Evolutionary conservation across 2,329 filamentous ascomycete genomes (phyloP).

Genomic region (Plenodomus tracheiphilus): DNA sequence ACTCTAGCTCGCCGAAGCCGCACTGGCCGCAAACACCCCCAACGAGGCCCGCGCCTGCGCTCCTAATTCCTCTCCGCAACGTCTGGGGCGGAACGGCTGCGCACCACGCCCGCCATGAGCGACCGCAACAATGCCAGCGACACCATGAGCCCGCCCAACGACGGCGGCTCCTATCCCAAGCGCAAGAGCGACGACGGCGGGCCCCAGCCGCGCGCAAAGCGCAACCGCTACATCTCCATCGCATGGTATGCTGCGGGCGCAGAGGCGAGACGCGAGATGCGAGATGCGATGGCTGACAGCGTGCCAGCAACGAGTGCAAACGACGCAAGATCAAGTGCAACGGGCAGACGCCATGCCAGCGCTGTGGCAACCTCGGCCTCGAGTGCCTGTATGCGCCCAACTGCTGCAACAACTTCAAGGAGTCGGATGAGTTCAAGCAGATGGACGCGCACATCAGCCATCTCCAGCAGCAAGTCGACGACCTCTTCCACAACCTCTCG

Average conservation of each 20-base stretch:
- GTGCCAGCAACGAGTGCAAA: slow-evolving; percentile 65
- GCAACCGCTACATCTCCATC: slow-evolving; percentile 69
- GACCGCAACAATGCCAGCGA: slow-evolving; percentile 32
- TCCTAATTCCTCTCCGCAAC: slow-evolving; percentile 2
- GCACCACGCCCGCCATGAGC: slow-evolving; percentile 12
- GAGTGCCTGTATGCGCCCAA: slow-evolving; percentile 69
- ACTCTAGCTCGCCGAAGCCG: slow-evolving; percentile 5
- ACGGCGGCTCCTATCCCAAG: slow-evolving; percentile 37
- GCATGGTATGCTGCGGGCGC: slow-evolving; percentile 56
- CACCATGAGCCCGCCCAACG: slow-evolving; percentile 39
- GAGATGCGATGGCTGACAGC: slow-evolving; percentile 12
- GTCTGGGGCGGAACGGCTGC: slow-evolving; percentile 12
- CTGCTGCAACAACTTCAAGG: slow-evolving; percentile 82
- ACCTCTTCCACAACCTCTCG: slow-evolving; percentile 72
- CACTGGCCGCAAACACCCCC: slow-evolving; percentile 12
- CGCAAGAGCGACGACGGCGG: slow-evolving; percentile 50
- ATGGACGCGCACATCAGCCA: slow-evolving; percentile 74
- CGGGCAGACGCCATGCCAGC: slow-evolving; percentile 65
- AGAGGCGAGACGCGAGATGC: slow-evolving; percentile 40
- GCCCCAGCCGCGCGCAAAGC: slow-evolving; percentile 60
- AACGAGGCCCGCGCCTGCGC: not conserved
- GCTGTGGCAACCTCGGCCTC: slow-evolving; percentile 66
- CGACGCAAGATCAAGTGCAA: slow-evolving; percentile 71
- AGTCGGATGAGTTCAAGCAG: slow-evolving; percentile 79
- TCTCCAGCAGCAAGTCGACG: slow-evolving; percentile 83